Conservation (phyloP, 2,329 filamentous ascomycete genomes). For the Paramyrothecium sp. region DNA sequence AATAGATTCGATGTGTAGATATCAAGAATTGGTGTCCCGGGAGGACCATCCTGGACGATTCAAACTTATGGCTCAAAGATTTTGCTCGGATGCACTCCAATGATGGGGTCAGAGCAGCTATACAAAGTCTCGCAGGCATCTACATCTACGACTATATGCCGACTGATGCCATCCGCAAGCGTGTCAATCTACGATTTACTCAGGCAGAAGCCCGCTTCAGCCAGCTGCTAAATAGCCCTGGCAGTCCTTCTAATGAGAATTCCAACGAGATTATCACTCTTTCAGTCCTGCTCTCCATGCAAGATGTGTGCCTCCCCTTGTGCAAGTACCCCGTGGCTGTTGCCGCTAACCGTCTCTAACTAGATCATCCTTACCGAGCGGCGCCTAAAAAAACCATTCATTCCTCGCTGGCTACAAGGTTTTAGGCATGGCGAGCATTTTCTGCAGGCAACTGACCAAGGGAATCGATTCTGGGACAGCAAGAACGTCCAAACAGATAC, state of each 20-base stretch:
- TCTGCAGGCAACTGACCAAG: conserved; percentile 32
- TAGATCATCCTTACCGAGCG: conserved; percentile 36
- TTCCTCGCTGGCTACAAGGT: conserved; percentile 36
- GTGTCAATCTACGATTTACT: conserved; percentile 30
- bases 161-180: conserved; percentile 23
- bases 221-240: conserved; percentile 21
- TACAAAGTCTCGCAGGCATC: conserved; percentile 37
- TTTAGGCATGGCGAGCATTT: conserved; percentile 32
- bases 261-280: conserved; percentile 35
- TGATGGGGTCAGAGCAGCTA: conserved; percentile 31
- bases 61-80: conserved; percentile 38
- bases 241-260: conserved; percentile 13
- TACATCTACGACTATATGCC: conserved; percentile 40
- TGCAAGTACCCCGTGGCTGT: too few species aligned
- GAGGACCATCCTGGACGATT: conserved; percentile 32
- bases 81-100: conserved; percentile 36
- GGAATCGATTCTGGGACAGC: conserved; percentile 32
- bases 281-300: conserved; percentile 35
- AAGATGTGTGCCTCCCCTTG: conserved; percentile 27
- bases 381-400: conserved; percentile 26
- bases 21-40: conserved; percentile 39
- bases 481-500: conserved; percentile 30
- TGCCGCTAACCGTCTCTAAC: neutral
- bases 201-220: conserved; percentile 27
- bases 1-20: conserved; percentile 21